phyloP scores from a whole-genome alignment of 352 stramenopile species.

The Thalassiosira livingstoniorum region DNA sequence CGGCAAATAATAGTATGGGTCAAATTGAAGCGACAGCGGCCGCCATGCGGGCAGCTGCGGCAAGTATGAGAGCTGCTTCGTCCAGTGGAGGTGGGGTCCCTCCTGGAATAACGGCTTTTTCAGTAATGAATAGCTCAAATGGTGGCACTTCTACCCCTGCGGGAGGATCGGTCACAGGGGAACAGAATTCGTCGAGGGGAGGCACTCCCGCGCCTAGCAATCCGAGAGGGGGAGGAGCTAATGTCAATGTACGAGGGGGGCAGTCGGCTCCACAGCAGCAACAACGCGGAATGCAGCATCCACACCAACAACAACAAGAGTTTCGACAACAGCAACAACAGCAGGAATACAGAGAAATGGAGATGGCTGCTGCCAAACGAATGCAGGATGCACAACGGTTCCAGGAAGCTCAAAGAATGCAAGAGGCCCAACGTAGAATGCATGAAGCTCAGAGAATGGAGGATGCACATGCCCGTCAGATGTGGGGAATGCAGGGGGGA shows the following conservation, averaged over 20 bases:
- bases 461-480: not conserved
- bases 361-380: constrained; percentile 26
- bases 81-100: constrained; percentile 7
- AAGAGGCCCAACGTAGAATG: constrained; percentile 29
- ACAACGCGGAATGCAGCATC: constrained; percentile 6
- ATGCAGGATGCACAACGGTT: constrained; percentile 44
- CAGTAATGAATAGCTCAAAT: not conserved
- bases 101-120: constrained; percentile 19
- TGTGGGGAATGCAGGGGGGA: not conserved
- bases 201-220: not conserved
- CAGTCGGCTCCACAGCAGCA: constrained; percentile 13
- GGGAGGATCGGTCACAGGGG: not conserved
- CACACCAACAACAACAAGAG: constrained; percentile 47
- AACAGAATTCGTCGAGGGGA: not conserved
- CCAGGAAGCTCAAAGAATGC: constrained; percentile 44
- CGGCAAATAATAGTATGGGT: not conserved
- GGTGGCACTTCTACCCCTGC: not conserved
- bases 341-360: constrained; percentile 11
- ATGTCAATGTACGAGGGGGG: not conserved
- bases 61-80: constrained; percentile 9
- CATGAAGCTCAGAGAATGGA: not conserved
- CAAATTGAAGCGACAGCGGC: constrained; percentile 30
- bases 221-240: not conserved
- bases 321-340: constrained; percentile 36
- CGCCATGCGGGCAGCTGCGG: constrained; percentile 6